phyloP scores from a whole-genome alignment of 257 asterid species.

The Solanum chilense region DNA sequence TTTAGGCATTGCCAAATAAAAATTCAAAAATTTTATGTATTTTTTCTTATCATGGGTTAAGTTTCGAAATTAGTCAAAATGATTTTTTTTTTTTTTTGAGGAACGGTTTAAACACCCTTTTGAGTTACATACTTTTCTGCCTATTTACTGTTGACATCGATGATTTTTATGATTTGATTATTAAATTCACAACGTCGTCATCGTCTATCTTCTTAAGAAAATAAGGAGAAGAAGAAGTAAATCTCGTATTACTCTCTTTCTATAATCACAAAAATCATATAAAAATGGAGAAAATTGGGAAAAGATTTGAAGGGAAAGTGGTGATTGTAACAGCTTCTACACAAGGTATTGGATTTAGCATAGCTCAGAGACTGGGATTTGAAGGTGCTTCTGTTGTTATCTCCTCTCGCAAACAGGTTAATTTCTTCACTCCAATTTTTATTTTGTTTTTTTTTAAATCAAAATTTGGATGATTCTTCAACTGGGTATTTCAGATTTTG shows the following conservation, averaged over 20 bases:
- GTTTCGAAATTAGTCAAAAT: neutral
- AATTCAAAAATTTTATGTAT: fast-evolving
- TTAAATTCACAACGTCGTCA: neutral
- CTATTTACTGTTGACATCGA: neutral
- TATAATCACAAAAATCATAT: neutral
- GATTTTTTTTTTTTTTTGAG: neutral
- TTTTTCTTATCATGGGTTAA: too few species aligned
- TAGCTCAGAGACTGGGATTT: slow-evolving; percentile 77
- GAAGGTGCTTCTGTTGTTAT: slow-evolving; percentile 96
- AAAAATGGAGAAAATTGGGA: slow-evolving; percentile 31
- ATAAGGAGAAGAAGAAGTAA: neutral
- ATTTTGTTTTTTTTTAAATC: neutral
- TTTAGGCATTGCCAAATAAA: neutral
- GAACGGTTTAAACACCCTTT: neutral
- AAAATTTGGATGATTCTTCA: neutral
- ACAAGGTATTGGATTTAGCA: slow-evolving; percentile 84
- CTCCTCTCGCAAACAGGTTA: slow-evolving; percentile 84
- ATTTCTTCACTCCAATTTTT: neutral
- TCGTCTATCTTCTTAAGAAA: neutral
- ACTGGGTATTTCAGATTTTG: neutral
- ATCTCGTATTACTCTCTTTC: neutral
- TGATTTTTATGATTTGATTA: neutral
- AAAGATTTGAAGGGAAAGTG: slow-evolving; percentile 73
- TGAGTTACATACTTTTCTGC: neutral
- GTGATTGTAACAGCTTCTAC: slow-evolving; percentile 95